Conservation (phyloP, 495 filamentous ascomycete genomes). For the Clohesyomyces aquaticus region DNA sequence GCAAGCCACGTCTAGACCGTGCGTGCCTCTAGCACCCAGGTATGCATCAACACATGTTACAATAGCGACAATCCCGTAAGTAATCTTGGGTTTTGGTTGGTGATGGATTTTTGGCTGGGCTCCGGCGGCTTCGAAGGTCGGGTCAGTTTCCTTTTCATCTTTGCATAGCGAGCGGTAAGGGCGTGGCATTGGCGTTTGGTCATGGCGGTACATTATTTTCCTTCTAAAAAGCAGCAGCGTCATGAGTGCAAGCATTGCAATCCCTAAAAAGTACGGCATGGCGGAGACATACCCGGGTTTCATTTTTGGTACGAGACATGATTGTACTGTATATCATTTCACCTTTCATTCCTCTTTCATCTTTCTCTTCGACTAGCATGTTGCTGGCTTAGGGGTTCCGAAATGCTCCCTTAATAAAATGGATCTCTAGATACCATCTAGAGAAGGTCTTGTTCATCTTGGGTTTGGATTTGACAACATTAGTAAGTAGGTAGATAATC, state of each 20-base stretch:
- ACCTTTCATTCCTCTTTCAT: background rate
- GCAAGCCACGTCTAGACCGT: constrained; percentile 1
- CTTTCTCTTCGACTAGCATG: background rate
- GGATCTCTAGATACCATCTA: background rate
- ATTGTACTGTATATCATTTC: constrained; percentile 23
- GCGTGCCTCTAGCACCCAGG: background rate
- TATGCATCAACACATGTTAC: too few species aligned
- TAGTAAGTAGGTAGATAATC: background rate
- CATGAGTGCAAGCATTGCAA: background rate
- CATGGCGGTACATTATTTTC: background rate
- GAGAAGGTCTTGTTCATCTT: background rate
- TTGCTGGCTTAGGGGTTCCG: background rate
- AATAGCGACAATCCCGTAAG: background rate
- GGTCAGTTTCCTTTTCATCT: background rate
- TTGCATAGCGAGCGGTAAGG: constrained; percentile 21
- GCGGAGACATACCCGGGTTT: constrained; percentile 19
- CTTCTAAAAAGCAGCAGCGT: background rate
- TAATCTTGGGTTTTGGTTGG: background rate
- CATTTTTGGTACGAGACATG: constrained; percentile 9
- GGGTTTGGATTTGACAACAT: background rate
- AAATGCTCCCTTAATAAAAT: background rate
- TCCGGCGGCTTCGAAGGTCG: background rate
- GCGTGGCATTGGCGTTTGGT: constrained; percentile 9
- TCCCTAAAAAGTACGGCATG: constrained; percentile 23
- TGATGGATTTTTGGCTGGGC: constrained; percentile 1